phyloP scores from a whole-genome alignment of 2,329 filamentous ascomycete species.

The Chlorencoelia australis region DNA sequence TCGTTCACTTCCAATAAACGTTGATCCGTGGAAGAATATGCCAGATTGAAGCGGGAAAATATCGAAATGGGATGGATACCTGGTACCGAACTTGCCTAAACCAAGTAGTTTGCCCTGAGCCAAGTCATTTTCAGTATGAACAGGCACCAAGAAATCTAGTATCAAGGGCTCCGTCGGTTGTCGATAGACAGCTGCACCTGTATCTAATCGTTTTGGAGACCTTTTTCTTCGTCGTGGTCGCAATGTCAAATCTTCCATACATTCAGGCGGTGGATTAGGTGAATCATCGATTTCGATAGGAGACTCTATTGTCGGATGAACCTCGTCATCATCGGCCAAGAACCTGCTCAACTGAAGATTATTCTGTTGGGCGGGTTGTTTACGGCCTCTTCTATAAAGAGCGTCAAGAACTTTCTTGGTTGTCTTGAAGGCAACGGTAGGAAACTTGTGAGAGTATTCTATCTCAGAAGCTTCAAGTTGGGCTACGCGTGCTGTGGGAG shows the following conservation, averaged over 20 bases:
- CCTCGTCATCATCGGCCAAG: conserved; percentile 20
- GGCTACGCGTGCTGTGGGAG: conserved; percentile 34
- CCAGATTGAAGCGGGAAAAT: conserved; percentile 46
- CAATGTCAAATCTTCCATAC: background rate
- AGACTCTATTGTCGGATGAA: conserved; percentile 10
- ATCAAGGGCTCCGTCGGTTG: conserved; percentile 25
- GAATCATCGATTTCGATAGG: background rate
- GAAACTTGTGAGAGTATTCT: conserved; percentile 25
- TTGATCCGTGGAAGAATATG: conserved; percentile 50
- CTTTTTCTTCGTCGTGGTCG: conserved; percentile 15
- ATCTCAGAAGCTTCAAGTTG: conserved; percentile 43
- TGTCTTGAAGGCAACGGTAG: conserved; percentile 34
- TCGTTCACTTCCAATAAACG: conserved; percentile 45
- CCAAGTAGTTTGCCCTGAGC: conserved; percentile 37
- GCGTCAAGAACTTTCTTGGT: conserved; percentile 46
- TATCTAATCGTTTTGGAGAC: conserved; percentile 22
- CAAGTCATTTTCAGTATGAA: conserved; percentile 12
- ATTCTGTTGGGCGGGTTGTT: conserved; percentile 18
- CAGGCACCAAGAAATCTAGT: conserved; percentile 17
- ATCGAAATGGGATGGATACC: conserved; percentile 54
- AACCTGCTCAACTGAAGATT: conserved; percentile 31
- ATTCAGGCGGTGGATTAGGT: background rate
- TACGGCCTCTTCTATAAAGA: conserved; percentile 37
- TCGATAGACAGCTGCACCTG: conserved; percentile 25
- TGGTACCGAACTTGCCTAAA: conserved; percentile 49